A percentile compares a stretch with the other conserved stretches of the same genome.
Evolutionary conservation across 2,329 filamentous ascomycete genomes (phyloP).

Genomic region (Aspergillus thermomutatus): DNA sequence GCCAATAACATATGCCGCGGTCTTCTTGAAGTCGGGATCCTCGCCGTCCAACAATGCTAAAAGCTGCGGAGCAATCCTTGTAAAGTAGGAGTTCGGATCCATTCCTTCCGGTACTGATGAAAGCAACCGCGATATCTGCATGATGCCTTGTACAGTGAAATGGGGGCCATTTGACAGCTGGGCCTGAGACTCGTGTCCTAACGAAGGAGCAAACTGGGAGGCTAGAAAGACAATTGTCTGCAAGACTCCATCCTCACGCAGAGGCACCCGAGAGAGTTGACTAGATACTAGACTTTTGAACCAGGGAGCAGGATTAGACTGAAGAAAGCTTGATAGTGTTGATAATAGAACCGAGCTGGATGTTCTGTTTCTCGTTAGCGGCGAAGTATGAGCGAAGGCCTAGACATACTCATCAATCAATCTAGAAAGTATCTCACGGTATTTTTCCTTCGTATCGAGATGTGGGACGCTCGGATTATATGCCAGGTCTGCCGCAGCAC

Average conservation of each 20-base stretch:
- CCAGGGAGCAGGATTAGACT: constrained; percentile 35
- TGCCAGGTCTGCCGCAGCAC: constrained; percentile 35
- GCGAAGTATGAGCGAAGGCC: neutral
- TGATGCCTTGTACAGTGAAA: constrained; percentile 43
- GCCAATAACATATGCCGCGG: constrained; percentile 42
- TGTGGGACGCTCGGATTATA: constrained; percentile 31
- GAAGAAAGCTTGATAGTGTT: constrained; percentile 37
- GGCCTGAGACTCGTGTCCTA: constrained; percentile 32
- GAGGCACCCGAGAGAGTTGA: constrained; percentile 37
- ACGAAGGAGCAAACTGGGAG: constrained; percentile 39
- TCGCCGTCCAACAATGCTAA: constrained; percentile 39
- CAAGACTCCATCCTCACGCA: constrained; percentile 40
- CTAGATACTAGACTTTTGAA: constrained; percentile 37
- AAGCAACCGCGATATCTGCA: constrained; percentile 42
- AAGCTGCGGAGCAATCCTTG: constrained; percentile 38
- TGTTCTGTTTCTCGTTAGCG: constrained; percentile 28
- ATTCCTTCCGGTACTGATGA: constrained; percentile 41
- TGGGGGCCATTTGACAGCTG: constrained; percentile 33
- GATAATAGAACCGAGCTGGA: constrained; percentile 34
- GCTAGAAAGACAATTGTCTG: constrained; percentile 43
- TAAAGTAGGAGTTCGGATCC: constrained; percentile 35
- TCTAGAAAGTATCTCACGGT: constrained; percentile 23
- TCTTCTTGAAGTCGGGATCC: constrained; percentile 38
- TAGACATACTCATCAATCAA: constrained; percentile 35
- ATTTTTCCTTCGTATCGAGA: constrained; percentile 13